A percentile compares a stretch with the other conserved stretches of the same genome.
phyloP scores from a whole-genome alignment of 2,329 filamentous ascomycete species.

The Fusarium algeriense region DNA sequence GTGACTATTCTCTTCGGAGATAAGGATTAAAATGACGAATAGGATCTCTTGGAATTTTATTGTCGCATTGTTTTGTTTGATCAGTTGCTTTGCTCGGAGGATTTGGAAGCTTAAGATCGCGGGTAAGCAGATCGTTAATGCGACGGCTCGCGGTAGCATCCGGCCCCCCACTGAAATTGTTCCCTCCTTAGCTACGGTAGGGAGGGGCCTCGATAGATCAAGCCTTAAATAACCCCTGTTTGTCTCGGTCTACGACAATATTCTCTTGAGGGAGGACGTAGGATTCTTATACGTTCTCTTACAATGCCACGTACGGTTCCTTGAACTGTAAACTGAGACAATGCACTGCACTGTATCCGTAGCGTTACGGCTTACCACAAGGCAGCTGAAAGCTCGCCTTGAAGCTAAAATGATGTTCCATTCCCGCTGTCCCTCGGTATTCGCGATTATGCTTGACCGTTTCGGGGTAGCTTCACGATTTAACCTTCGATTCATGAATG shows the following conservation, averaged over 20 bases:
- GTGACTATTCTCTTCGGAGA: background rate
- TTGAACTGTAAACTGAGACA: background rate
- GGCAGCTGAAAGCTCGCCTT: background rate
- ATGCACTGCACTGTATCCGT: background rate
- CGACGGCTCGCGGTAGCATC: background rate
- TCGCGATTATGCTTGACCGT: conserved; percentile 19
- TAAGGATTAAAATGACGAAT: background rate
- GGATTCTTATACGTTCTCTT: background rate
- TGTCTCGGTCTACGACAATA: background rate
- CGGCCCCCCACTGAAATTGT: background rate
- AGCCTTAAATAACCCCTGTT: background rate
- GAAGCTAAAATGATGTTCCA: background rate
- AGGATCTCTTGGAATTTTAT: background rate
- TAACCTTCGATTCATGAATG: conserved; percentile 22
- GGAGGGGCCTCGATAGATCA: conserved; percentile 9
- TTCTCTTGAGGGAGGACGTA: background rate
- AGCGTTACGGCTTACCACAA: background rate
- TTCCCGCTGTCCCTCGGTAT: conserved; percentile 9
- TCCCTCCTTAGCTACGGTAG: background rate
- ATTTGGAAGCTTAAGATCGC: background rate
- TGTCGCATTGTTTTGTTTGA: background rate
- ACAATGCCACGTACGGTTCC: background rate
- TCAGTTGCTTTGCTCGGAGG: background rate
- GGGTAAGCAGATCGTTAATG: conserved; percentile 17
- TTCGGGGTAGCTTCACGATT: conserved; percentile 15